These are phyloP conservation scores for Ciborinia camelliae DNA, from an alignment of 2,329 filamentous ascomycete species.

Conservation along the genomic window DNA sequence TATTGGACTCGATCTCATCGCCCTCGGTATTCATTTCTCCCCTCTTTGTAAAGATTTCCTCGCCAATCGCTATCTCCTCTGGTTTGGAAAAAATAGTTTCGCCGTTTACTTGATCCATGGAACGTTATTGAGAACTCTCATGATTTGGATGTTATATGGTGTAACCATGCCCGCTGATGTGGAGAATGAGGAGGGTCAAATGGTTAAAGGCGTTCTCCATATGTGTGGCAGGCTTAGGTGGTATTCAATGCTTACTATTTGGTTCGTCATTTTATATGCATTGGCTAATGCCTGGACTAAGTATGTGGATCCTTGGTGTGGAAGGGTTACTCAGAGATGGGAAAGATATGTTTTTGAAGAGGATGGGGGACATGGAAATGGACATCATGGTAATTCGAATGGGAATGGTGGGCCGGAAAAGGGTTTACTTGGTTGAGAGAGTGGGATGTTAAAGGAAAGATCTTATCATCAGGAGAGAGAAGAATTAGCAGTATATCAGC, in stretches of 20 bases:
- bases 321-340: constrained; percentile 42
- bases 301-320: constrained; percentile 52
- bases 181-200: constrained; percentile 37
- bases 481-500: no score
- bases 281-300: constrained; percentile 50
- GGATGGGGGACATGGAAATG: constrained; percentile 11
- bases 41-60: constrained; percentile 50
- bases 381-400: not conserved
- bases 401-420: not conserved
- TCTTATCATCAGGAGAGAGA: no score
- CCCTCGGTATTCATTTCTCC: constrained; percentile 52
- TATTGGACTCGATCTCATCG: constrained; percentile 48
- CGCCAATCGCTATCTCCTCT: constrained; percentile 54
- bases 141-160: constrained; percentile 59
- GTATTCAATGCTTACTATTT: constrained; percentile 44
- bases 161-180: constrained; percentile 38
- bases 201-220: constrained; percentile 37
- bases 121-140: constrained; percentile 54
- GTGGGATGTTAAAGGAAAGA: no score
- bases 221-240: constrained; percentile 40
- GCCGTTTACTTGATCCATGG: constrained; percentile 64
- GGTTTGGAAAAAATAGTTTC: constrained; percentile 62
- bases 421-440: not conserved
- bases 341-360: constrained; percentile 34
- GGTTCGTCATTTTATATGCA: constrained; percentile 47